Conservation (phyloP, 2,329 filamentous ascomycete genomes). For the Alternaria atra region DNA sequence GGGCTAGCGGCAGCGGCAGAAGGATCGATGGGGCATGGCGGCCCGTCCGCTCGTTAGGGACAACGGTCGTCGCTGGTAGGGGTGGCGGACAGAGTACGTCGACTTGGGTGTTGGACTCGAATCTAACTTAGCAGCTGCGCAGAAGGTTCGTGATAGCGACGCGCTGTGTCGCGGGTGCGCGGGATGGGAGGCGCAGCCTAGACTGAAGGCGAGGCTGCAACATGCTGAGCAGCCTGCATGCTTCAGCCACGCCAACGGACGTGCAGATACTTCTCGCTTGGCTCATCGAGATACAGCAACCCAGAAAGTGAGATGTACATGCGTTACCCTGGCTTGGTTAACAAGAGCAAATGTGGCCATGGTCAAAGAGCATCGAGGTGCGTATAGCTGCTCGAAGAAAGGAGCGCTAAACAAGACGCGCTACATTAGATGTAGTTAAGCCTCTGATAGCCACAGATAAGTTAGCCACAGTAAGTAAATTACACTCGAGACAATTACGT, state of each 20-base stretch:
- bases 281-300: background rate
- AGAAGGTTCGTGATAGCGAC: background rate
- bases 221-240: background rate
- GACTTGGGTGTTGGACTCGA: background rate
- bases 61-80: background rate
- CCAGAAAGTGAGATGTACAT: background rate
- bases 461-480: slow-evolving; percentile 1
- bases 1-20: background rate
- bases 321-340: background rate
- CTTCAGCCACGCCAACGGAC: background rate
- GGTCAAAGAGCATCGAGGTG: background rate
- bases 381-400: background rate
- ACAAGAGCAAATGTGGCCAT: background rate
- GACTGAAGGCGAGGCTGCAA: background rate
- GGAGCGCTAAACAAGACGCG: background rate
- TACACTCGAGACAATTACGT: background rate
- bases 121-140: background rate
- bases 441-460: background rate
- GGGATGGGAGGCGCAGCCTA: background rate
- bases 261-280: background rate
- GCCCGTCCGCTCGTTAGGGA: background rate
- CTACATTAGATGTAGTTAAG: background rate
- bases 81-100: background rate
- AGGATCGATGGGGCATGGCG: background rate
- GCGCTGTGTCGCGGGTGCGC: background rate